phyloP scores from a whole-genome alignment of 1,284 basidiomycete species.

The Ceratobasidium sp. region DNA sequence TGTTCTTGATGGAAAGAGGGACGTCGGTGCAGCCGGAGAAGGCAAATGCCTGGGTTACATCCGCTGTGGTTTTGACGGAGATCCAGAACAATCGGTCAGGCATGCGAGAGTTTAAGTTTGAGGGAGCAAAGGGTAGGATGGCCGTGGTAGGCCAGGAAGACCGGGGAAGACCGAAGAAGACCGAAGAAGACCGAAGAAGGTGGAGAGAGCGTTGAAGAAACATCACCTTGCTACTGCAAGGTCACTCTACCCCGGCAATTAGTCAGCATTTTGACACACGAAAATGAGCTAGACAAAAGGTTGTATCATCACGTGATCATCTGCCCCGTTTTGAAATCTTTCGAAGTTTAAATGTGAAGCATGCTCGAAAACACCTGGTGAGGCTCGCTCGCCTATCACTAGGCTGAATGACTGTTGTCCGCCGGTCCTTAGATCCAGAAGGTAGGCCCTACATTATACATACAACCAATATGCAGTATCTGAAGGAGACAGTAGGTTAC shows the following conservation, averaged over 20 bases:
- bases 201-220: too few species aligned
- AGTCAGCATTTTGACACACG: not conserved
- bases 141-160: not conserved
- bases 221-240: not conserved
- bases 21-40: slow-evolving; percentile 60
- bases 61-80: slow-evolving; percentile 59
- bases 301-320: not conserved
- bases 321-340: too few species aligned
- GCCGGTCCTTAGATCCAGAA: too few species aligned
- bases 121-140: not conserved
- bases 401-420: too few species aligned
- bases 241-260: not conserved
- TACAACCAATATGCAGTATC: too few species aligned
- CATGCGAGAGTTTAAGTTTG: not conserved
- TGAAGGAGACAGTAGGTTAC: too few species aligned
- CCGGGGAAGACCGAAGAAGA: not conserved
- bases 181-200: too few species aligned
- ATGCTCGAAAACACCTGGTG: too few species aligned
- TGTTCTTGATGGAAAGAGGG: slow-evolving; percentile 66
- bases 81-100: slow-evolving; percentile 56
- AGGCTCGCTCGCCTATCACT: too few species aligned
- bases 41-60: slow-evolving; percentile 61
- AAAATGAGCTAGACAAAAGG: not conserved
- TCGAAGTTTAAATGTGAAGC: too few species aligned
- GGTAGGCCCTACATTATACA: too few species aligned